Percentiles rank a stretch among this genome's conserved stretches.
These are phyloP conservation scores for Podaxis mareebaensis DNA, from an alignment of 768 basidiomycete genomes.

Conservation along the genomic window DNA sequence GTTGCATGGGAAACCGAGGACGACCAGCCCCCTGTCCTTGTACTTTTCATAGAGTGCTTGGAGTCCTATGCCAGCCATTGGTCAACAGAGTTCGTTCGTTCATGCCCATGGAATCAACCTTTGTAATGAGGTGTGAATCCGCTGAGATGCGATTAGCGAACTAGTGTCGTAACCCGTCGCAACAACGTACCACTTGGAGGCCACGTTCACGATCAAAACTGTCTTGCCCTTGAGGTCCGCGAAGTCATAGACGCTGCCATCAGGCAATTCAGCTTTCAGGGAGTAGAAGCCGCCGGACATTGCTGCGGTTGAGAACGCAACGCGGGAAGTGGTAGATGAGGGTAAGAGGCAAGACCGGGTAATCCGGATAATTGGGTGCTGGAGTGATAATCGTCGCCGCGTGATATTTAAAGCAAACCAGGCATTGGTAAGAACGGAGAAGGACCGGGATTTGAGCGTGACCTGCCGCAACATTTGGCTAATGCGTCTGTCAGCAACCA, in stretches of 20 bases:
- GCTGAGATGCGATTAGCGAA: constrained; percentile 34
- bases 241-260: constrained; percentile 58
- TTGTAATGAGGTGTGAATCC: constrained; percentile 86
- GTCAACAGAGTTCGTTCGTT: no score
- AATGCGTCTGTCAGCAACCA: neutral
- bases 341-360: neutral
- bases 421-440: constrained; percentile 33
- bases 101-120: constrained; percentile 35
- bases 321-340: constrained; percentile 2
- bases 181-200: constrained; percentile 64
- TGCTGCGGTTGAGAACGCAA: constrained; percentile 2
- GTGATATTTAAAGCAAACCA: constrained; percentile 23
- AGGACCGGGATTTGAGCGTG: constrained; percentile 26
- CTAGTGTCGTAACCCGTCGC: neutral
- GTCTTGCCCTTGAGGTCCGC: constrained; percentile 73
- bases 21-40: constrained; percentile 70
- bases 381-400: neutral
- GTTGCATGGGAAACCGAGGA: constrained; percentile 93
- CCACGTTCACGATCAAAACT: constrained; percentile 77
- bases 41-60: constrained; percentile 82
- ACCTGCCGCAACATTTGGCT: constrained; percentile 1
- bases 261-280: constrained; percentile 65
- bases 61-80: constrained; percentile 49
- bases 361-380: neutral
- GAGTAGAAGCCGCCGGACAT: constrained; percentile 54